Percentiles rank a stretch among this genome's conserved stretches.
These are phyloP conservation scores for Microthlaspi erraticum DNA, from an alignment of 345 rosid genomes.

Conservation along the genomic window DNA sequence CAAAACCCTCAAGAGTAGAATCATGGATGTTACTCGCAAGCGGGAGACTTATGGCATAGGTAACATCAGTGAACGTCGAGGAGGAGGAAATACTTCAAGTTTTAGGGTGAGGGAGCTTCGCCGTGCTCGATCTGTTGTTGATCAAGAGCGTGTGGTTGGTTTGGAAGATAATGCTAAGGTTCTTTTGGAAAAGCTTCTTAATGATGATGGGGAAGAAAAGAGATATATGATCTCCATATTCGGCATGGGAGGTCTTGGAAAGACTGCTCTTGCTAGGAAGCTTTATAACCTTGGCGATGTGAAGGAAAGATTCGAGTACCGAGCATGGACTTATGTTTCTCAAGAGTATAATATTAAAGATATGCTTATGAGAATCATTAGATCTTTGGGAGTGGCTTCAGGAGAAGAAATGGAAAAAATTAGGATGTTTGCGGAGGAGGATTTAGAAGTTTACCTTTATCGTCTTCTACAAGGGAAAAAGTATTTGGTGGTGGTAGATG, in stretches of 20 bases:
- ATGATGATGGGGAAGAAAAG: not conserved
- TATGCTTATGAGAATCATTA: constrained; percentile 29
- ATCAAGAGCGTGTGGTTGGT: constrained; percentile 27
- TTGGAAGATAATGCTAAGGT: constrained; percentile 14
- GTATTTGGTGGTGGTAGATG: constrained; percentile 25
- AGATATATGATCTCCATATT: constrained; percentile 28
- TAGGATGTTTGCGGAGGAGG: not conserved
- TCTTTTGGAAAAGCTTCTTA: constrained; percentile 30
- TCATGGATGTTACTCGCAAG: constrained; percentile 19
- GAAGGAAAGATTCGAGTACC: not conserved
- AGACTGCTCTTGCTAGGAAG: constrained; percentile 37
- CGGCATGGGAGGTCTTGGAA: constrained; percentile 47
- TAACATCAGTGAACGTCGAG: not conserved
- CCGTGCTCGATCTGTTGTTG: not conserved
- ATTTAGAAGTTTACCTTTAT: constrained; percentile 15
- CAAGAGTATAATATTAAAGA: constrained; percentile 30
- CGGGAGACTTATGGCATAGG: constrained; percentile 4
- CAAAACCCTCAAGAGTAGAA: constrained; percentile 1
- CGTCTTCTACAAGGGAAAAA: not conserved
- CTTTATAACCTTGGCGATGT: constrained; percentile 10
- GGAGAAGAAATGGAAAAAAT: constrained; percentile 6
- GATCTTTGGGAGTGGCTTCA: constrained; percentile 15
- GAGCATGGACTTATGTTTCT: constrained; percentile 37
- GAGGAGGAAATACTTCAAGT: not conserved
- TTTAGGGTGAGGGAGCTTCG: constrained; percentile 2